Conservation (phyloP, 1,139 yeast species). For the Taphrina populina region DNA sequence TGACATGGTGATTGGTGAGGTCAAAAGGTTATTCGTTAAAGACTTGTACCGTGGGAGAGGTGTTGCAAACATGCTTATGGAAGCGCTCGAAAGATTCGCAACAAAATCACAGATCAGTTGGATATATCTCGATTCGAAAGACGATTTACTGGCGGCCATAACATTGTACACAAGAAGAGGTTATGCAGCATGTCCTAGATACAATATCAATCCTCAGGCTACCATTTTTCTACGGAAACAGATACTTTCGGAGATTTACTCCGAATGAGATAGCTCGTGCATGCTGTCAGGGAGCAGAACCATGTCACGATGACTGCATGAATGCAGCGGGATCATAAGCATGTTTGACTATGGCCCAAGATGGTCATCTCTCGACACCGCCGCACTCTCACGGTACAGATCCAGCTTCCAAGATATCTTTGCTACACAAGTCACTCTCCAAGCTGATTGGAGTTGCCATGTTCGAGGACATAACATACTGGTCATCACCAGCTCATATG, state of each 20-base stretch:
- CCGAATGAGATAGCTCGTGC: not conserved
- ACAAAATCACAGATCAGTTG: not conserved
- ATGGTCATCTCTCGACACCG: no score
- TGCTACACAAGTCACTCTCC: no score
- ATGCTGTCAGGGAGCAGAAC: no score
- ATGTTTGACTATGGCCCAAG: no score
- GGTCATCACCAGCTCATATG: no score
- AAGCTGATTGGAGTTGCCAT: no score
- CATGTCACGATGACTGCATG: not conserved
- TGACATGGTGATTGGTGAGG: not conserved
- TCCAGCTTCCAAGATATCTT: no score
- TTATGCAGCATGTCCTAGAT: slow-evolving; percentile 19
- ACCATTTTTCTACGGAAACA: slow-evolving; percentile 16
- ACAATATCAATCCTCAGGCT: slow-evolving; percentile 26
- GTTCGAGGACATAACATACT: no score
- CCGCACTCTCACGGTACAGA: no score
- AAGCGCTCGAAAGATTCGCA: slow-evolving; percentile 20
- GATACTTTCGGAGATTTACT: not conserved
- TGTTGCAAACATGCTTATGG: slow-evolving; percentile 15
- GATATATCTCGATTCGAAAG: slow-evolving; percentile 28
- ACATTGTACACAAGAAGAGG: slow-evolving; percentile 18
- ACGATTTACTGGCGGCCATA: slow-evolving; percentile 14
- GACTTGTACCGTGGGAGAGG: slow-evolving; percentile 13
- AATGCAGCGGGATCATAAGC: not conserved
- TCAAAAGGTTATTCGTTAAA: slow-evolving; percentile 23